A percentile compares a stretch with the other conserved stretches of the same genome.
Evolutionary conservation across 2,329 filamentous ascomycete species (phyloP).

Genomic region (Orbilia ellipsospora): DNA sequence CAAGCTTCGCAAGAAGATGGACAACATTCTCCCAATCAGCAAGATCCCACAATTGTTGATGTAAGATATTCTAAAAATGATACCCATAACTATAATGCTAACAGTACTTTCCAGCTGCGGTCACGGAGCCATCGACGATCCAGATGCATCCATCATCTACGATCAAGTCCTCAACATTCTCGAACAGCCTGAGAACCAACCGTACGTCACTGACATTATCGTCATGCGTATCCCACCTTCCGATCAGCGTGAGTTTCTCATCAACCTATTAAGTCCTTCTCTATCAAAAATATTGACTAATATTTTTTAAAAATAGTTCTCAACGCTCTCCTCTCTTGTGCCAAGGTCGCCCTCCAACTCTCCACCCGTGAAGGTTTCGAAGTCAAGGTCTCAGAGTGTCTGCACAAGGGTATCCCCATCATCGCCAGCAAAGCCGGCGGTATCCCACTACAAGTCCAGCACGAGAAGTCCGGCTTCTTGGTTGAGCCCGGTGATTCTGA

Average conservation of each 20-base stretch:
- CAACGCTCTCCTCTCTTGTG: slow-evolving; percentile 78
- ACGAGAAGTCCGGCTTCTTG: slow-evolving; percentile 77
- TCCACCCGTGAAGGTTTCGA: slow-evolving; percentile 86
- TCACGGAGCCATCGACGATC: slow-evolving; percentile 83
- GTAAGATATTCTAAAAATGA: slow-evolving; percentile 60
- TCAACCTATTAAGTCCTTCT: too few species aligned
- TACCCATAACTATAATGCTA: background rate
- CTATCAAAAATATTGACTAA: background rate
- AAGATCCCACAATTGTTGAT: slow-evolving; percentile 78
- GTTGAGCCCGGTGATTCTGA: slow-evolving; percentile 77
- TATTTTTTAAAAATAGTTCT: slow-evolving; percentile 65
- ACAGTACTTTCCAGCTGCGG: slow-evolving; percentile 66
- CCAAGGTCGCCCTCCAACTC: slow-evolving; percentile 79
- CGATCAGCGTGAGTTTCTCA: slow-evolving; percentile 69
- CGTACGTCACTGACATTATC: slow-evolving; percentile 74
- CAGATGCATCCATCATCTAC: slow-evolving; percentile 77
- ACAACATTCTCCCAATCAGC: slow-evolving; percentile 66
- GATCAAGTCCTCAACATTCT: slow-evolving; percentile 77
- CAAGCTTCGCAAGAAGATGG: slow-evolving; percentile 73
- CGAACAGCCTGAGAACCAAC: slow-evolving; percentile 69
- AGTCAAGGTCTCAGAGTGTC: slow-evolving; percentile 84
- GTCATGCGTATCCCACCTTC: slow-evolving; percentile 81
- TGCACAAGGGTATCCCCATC: slow-evolving; percentile 81
- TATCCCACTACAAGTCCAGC: slow-evolving; percentile 80
- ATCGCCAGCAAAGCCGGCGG: slow-evolving; percentile 81